Conservation (phyloP, 257 asterid genomes). For the Asclepias syriaca region DNA sequence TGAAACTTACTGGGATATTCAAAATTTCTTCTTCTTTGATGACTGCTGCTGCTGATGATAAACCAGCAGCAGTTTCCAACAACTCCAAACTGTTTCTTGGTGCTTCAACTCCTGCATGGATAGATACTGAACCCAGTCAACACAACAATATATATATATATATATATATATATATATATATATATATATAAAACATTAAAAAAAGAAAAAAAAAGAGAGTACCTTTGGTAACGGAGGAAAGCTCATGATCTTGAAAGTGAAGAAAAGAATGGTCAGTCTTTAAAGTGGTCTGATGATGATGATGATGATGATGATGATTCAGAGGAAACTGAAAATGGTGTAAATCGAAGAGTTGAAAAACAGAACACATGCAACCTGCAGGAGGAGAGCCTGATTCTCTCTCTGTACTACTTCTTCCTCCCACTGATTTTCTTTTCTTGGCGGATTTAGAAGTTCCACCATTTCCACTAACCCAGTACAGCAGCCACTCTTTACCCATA, state of each 20-base stretch:
- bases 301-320: slow-evolving; percentile 40
- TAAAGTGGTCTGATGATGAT: slow-evolving; percentile 33
- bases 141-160: background rate
- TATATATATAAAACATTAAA: too few relatives aligned
- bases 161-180: too few relatives aligned
- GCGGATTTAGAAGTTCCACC: slow-evolving; percentile 28
- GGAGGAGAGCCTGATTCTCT: slow-evolving; percentile 26
- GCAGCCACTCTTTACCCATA: slow-evolving; percentile 86
- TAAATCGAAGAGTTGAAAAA: slow-evolving; percentile 65
- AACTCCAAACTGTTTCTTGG: slow-evolving; percentile 89
- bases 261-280: slow-evolving; percentile 16
- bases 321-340: slow-evolving; percentile 46
- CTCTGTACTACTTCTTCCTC: slow-evolving; percentile 8
- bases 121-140: background rate
- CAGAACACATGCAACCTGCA: slow-evolving; percentile 81
- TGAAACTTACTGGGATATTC: slow-evolving; percentile 54
- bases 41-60: background rate
- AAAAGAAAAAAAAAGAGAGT: background rate
- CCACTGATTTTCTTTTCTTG: slow-evolving; percentile 24
- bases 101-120: slow-evolving; percentile 63
- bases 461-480: slow-evolving; percentile 48
- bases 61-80: slow-evolving; percentile 29
- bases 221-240: slow-evolving; percentile 42
- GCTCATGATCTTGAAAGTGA: slow-evolving; percentile 29
- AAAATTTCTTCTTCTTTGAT: slow-evolving; percentile 27